phyloP scores from a whole-genome alignment of 2,329 filamentous ascomycete species.

The Penicillium sp. region DNA sequence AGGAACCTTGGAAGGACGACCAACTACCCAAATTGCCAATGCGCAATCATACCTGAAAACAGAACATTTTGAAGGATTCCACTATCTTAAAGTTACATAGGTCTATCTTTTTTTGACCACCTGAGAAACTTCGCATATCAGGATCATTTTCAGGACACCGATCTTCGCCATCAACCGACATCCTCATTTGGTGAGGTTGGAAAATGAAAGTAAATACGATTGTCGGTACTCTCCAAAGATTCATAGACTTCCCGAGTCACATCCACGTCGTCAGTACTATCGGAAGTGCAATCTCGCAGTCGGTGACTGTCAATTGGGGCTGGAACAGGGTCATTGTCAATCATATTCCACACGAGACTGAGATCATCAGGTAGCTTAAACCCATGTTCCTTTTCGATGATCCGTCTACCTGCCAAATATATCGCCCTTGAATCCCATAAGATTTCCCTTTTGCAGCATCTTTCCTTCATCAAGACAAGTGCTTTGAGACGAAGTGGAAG shows the following conservation, averaged over 20 bases:
- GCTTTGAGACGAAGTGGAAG: constrained; percentile 9
- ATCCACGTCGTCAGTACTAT: background rate
- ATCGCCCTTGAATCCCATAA: background rate
- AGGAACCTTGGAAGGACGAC: too few species aligned
- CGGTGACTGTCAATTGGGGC: background rate
- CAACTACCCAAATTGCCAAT: too few species aligned
- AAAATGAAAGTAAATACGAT: background rate
- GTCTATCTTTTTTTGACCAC: too few species aligned
- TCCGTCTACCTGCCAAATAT: background rate
- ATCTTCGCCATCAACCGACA: background rate
- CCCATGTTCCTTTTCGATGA: constrained; percentile 3
- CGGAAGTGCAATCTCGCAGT: background rate
- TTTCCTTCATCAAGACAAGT: background rate
- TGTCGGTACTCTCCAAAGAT: background rate
- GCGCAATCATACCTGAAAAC: too few species aligned
- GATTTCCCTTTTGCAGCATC: background rate
- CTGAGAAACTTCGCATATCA: too few species aligned
- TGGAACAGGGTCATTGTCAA: background rate
- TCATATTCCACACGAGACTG: background rate
- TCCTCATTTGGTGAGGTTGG: background rate
- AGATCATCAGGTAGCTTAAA: background rate
- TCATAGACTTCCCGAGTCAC: background rate
- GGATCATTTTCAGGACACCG: too few species aligned
- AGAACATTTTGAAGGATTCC: too few species aligned
- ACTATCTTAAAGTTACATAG: too few species aligned